Evolutionary conservation across 2,329 filamentous ascomycete species (phyloP).

Genomic region (Ilyonectria mors-panacis): DNA sequence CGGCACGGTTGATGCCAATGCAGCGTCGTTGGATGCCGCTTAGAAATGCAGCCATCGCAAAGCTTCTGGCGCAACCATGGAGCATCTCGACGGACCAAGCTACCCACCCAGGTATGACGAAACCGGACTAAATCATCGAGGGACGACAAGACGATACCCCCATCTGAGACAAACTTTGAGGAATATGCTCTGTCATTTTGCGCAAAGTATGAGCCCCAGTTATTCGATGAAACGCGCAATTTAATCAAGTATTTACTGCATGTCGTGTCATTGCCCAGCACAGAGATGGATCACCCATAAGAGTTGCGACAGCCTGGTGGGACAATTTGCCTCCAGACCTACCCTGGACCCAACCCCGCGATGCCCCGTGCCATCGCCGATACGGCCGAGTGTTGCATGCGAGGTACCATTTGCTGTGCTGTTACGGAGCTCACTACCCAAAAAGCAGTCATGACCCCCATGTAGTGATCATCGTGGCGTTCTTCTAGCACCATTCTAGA

Average conservation of each 20-base stretch:
- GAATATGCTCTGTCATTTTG: not conserved
- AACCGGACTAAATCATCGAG: not conserved
- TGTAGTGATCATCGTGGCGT: not conserved
- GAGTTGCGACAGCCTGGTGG: not conserved
- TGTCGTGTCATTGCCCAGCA: not conserved
- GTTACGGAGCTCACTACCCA: not conserved
- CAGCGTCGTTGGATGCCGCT: not conserved
- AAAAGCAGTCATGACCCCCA: not conserved
- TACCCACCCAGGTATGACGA: too few relatives aligned
- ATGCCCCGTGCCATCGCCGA: not conserved
- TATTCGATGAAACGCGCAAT: not conserved
- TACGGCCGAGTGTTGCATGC: not conserved
- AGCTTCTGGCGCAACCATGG: not conserved
- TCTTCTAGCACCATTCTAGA: slow-evolving; percentile 13
- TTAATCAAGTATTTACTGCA: not conserved
- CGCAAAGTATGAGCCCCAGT: not conserved
- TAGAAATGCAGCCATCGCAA: not conserved
- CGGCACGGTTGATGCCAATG: slow-evolving; percentile 9
- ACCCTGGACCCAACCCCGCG: slow-evolving; percentile 3
- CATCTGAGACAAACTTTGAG: not conserved
- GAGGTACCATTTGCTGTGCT: not conserved
- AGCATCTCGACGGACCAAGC: not conserved
- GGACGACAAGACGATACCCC: not conserved
- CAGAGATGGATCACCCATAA: not conserved
- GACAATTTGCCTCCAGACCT: not conserved